Evolutionary conservation across 1,139 yeast genomes (phyloP).

Genomic region (Yamadazyma mexicana): DNA sequence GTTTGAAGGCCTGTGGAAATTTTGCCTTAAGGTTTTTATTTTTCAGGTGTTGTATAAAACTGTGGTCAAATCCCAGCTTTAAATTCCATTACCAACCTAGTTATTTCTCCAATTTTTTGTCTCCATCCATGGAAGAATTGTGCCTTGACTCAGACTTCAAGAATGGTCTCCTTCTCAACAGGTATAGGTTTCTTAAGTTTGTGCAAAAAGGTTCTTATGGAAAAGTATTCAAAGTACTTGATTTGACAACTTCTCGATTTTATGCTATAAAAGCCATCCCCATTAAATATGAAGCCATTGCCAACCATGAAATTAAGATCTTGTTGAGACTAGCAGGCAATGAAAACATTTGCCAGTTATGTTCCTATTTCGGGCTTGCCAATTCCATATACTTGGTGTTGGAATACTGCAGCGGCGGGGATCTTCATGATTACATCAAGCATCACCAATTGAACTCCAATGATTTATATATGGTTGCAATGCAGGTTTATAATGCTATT

Average conservation of each 20-base stretch:
- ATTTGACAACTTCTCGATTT: constrained; percentile 25
- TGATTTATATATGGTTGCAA: constrained; percentile 24
- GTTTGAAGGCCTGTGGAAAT: no score
- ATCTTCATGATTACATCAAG: constrained; percentile 23
- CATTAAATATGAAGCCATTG: constrained; percentile 24
- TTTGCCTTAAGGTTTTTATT: no score
- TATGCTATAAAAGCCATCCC: constrained; percentile 33
- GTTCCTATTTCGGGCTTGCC: constrained; percentile 41
- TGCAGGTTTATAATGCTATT: constrained; percentile 42
- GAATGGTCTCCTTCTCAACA: constrained; percentile 1
- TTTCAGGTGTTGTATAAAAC: no score
- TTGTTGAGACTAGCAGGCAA: constrained; percentile 36
- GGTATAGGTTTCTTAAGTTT: constrained; percentile 4
- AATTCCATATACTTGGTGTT: constrained; percentile 44
- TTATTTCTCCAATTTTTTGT: no score
- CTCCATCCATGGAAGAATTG: background rate
- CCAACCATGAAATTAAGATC: constrained; percentile 47
- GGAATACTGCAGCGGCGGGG: constrained; percentile 52
- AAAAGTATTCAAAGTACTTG: constrained; percentile 48
- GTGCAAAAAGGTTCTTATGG: constrained; percentile 58
- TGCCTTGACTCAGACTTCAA: constrained; percentile 2
- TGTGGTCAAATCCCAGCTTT: no score
- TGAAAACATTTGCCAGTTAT: constrained; percentile 44
- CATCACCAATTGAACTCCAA: constrained; percentile 23
- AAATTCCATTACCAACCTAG: no score